A percentile compares a stretch with the other conserved stretches of the same genome.
phyloP scores from a whole-genome alignment of 2,329 filamentous ascomycete species.

The Penicillium sp. region DNA sequence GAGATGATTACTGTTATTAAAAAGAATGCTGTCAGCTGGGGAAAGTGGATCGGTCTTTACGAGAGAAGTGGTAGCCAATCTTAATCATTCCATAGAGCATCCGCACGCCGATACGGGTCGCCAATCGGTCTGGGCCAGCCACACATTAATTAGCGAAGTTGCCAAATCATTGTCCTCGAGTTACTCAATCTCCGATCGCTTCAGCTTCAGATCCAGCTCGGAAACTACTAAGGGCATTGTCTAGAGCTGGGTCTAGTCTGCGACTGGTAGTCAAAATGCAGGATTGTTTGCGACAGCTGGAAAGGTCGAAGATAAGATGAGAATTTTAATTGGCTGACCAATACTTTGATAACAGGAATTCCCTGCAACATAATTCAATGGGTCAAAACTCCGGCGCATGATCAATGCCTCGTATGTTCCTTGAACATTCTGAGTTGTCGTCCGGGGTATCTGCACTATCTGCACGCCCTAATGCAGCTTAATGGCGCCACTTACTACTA shows the following conservation, averaged over 20 bases:
- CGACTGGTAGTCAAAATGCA: not conserved
- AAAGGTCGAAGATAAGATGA: too few species aligned
- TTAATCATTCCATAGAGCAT: not conserved
- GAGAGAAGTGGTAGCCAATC: slow-evolving; percentile 38
- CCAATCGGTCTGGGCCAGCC: not conserved
- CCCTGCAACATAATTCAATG: not conserved
- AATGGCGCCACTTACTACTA: not conserved
- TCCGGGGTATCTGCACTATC: not conserved
- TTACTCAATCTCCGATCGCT: not conserved
- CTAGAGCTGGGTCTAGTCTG: not conserved
- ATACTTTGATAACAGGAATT: not conserved
- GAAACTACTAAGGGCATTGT: not conserved
- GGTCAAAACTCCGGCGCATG: not conserved
- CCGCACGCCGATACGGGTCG: not conserved
- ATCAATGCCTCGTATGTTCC: not conserved
- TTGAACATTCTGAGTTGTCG: not conserved
- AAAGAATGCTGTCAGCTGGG: slow-evolving; percentile 50
- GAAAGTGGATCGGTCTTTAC: slow-evolving; percentile 45
- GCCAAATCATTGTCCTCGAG: not conserved
- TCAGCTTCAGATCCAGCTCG: not conserved
- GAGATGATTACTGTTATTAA: slow-evolving; percentile 43
- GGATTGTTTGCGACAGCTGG: not conserved
- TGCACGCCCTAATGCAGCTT: not conserved
- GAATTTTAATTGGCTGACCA: not conserved
- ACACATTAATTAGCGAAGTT: not conserved